Conservation (phyloP, 2,329 filamentous ascomycete species). For the Aspergillus ibericus region DNA sequence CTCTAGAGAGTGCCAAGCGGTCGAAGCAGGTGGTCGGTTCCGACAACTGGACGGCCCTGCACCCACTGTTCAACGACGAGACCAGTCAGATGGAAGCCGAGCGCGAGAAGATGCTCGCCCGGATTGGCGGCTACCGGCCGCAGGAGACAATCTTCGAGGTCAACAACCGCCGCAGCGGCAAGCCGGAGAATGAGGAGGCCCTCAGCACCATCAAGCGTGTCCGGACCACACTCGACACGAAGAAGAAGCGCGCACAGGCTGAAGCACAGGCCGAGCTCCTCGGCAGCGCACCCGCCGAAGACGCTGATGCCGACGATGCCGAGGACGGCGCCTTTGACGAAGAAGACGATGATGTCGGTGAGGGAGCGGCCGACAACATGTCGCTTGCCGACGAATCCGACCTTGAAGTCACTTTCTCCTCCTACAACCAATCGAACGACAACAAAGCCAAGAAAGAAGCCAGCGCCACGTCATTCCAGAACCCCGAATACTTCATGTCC, state of each 20-base stretch:
- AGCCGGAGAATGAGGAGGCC: slow-evolving; percentile 69
- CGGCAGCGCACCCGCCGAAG: slow-evolving; percentile 14
- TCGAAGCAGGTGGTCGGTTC: slow-evolving; percentile 74
- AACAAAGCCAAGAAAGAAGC: slow-evolving; percentile 54
- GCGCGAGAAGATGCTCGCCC: slow-evolving; percentile 81
- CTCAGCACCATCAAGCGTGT: slow-evolving; percentile 51
- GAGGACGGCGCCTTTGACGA: slow-evolving; percentile 42
- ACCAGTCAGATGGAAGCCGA: slow-evolving; percentile 64
- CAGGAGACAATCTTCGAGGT: slow-evolving; percentile 97
- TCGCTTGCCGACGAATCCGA: slow-evolving; percentile 62
- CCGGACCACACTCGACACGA: slow-evolving; percentile 43
- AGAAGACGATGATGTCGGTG: slow-evolving; percentile 44
- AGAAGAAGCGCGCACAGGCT: slow-evolving; percentile 40
- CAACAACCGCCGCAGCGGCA: slow-evolving; percentile 70
- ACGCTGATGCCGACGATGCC: slow-evolving; percentile 34
- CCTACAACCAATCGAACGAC: slow-evolving; percentile 52
- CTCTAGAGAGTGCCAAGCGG: slow-evolving; percentile 83
- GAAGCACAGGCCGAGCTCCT: slow-evolving; percentile 27
- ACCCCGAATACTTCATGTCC: slow-evolving; percentile 92
- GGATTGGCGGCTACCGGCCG: slow-evolving; percentile 84
- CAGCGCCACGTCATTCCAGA: slow-evolving; percentile 64
- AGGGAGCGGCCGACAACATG: slow-evolving; percentile 49
- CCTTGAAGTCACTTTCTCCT: slow-evolving; percentile 70
- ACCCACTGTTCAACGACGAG: slow-evolving; percentile 76
- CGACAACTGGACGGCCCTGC: slow-evolving; percentile 70